Evolutionary conservation across 345 rosid species (phyloP).

Genomic region (Bruguiera parviflora): DNA sequence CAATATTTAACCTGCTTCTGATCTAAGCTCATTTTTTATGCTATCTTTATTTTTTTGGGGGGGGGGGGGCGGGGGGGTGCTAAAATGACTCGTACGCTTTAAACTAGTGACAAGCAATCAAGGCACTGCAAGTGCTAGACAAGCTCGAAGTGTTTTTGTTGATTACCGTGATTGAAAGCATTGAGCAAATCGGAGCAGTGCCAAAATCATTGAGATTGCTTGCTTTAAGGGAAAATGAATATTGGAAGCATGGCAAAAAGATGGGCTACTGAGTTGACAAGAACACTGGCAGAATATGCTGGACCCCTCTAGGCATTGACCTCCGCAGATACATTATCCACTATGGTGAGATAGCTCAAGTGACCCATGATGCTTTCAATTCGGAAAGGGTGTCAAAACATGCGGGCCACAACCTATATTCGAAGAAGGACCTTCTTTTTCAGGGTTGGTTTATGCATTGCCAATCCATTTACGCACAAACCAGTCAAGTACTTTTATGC

Average conservation of each 20-base stretch:
- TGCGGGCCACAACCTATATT: constrained; percentile 32
- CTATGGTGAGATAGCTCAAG: constrained; percentile 46
- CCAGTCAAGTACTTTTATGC: constrained; percentile 58
- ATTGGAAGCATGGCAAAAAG: constrained; percentile 14
- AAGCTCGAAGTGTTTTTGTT: no score
- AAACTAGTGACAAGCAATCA: no score
- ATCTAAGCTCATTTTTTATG: no score
- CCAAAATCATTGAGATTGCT: no score
- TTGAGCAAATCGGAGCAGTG: no score
- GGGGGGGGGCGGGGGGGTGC: no score
- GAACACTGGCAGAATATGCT: constrained; percentile 22
- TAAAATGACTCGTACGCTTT: no score
- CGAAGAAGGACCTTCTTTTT: constrained; percentile 12
- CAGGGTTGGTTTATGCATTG: constrained; percentile 4
- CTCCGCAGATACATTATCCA: constrained; percentile 24
- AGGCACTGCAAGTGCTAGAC: no score
- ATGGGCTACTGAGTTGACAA: constrained; percentile 27
- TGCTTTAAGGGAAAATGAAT: no score
- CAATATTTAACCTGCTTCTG: no score
- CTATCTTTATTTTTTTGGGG: no score
- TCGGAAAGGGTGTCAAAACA: constrained; percentile 24
- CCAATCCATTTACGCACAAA: constrained; percentile 25
- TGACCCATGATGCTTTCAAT: constrained; percentile 40
- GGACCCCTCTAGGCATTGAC: constrained; percentile 29
- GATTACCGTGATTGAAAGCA: no score